These are phyloP conservation scores for Serendipita indica DNA, from an alignment of 768 basidiomycete genomes.

Conservation along the genomic window DNA sequence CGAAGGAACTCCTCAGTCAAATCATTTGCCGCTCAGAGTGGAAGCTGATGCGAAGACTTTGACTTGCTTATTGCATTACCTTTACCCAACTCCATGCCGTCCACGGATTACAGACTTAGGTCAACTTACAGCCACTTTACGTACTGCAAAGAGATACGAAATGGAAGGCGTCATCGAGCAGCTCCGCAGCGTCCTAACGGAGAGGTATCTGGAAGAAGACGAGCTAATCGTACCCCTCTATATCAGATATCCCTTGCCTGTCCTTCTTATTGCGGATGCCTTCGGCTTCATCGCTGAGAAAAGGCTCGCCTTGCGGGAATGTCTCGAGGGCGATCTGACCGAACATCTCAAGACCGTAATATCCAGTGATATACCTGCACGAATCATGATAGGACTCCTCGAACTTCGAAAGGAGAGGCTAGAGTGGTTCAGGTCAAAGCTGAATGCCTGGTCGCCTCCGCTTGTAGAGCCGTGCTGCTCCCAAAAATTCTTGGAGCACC, in stretches of 20 bases:
- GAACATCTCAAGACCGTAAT: background rate
- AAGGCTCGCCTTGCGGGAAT: background rate
- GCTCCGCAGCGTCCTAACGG: background rate
- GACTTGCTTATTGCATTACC: background rate
- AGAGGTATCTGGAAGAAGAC: background rate
- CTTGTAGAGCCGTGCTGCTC: too few relatives aligned
- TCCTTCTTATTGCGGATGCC: background rate
- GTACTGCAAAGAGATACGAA: background rate
- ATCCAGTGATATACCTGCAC: background rate
- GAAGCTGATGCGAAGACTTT: constrained; percentile 1
- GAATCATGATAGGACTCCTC: background rate
- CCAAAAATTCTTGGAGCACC: too few relatives aligned
- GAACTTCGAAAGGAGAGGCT: background rate
- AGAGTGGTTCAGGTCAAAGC: background rate
- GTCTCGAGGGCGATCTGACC: background rate
- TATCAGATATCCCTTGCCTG: background rate
- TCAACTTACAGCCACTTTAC: background rate
- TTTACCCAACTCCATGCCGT: background rate
- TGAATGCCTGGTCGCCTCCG: too few relatives aligned
- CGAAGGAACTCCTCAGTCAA: background rate
- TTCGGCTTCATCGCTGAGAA: background rate
- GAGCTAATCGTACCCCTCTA: background rate
- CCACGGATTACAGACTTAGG: background rate
- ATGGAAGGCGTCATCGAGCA: background rate
- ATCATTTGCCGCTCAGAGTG: background rate